Base-by-base conservation (phyloP, 2,329 filamentous ascomycete genomes). In the Penicillium italicum region DNA sequence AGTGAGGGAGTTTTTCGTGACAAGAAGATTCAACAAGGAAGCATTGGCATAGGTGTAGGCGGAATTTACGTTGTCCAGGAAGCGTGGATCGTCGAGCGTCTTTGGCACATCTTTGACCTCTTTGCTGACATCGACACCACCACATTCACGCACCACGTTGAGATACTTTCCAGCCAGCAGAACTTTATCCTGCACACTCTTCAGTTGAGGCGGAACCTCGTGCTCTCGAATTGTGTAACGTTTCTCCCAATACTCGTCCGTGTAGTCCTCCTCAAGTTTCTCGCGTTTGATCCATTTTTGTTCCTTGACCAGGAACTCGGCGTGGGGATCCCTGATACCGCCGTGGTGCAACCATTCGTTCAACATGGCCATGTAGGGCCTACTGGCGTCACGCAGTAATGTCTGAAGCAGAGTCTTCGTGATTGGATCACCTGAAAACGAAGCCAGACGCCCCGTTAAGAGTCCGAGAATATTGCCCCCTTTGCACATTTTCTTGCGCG, bases 321-420 rank as follows among this genome's bases (percentile, higher is more conserved):
- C 84, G 71, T 97, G 93, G 0, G 92, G 91, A 71, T 99, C 94
- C 67, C 89, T 90, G 72, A 99, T 97, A 46, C 88, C 91, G 37
- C 94, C 94, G 68, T 96, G 93, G 69, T 99, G 94, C 16, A 99
- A 79, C 94, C 94, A 99, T 72, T 97, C 93, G 68, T 99, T 99
- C 58, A 99, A 78, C 94, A 99, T 99, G 40, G 84, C 83, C 92
- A 97, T 97, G 71, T 99, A 99, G 0, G 94, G 94, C 53, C 88
- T 85, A 67, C 92, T 97, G 1, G 93, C 88, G 72, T 97, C 93
- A 53, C 90, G 83, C 40, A 99, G 75, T 28, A 99, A 76, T 3
- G 87, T 88, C 11, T 90, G 94, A 11, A 99, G 80, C 20, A 99
- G 76, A 24, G 86, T 84, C 60, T 90, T 85, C 20, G 94, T 92